Conservation (phyloP, 805 yeast species). For the Candida lessepsii region DNA sequence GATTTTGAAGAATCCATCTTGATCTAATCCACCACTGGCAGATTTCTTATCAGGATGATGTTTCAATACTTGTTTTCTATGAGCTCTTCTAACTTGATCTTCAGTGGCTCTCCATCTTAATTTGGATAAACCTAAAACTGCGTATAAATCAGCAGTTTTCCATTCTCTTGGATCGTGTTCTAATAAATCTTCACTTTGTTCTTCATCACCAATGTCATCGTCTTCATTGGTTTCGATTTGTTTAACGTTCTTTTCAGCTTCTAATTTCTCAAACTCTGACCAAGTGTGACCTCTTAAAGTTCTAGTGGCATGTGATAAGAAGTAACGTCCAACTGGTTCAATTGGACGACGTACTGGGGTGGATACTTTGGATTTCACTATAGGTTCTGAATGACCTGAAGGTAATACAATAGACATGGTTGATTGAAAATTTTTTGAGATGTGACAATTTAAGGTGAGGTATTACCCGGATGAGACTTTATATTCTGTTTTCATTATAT, state of each 20-base stretch:
- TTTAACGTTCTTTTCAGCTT: constrained; percentile 84
- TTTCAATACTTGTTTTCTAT: constrained; percentile 92
- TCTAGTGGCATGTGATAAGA: constrained; percentile 95
- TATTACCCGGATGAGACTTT: neutral
- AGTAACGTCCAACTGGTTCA: constrained; percentile 96
- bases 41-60: constrained; percentile 99
- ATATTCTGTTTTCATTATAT: no score
- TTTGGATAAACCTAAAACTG: constrained; percentile 90
- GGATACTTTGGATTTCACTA: constrained; percentile 49
- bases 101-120: constrained; percentile 89
- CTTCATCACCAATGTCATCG: constrained; percentile 74
- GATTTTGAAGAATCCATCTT: constrained; percentile 96
- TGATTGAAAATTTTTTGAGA: constrained; percentile 9
- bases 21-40: constrained; percentile 82
- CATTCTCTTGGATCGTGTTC: constrained; percentile 96
- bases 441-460: constrained; percentile 1
- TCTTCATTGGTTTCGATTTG: constrained; percentile 60
- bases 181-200: constrained; percentile 66
- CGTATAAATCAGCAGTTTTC: constrained; percentile 95
- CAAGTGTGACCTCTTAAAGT: constrained; percentile 95
- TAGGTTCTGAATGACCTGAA: constrained; percentile 23
- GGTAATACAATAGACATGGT: constrained; percentile 49
- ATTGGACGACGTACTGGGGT: constrained; percentile 74
- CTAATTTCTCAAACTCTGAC: constrained; percentile 94
- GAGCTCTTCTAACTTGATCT: constrained; percentile 93